Conservation (phyloP, 2,329 filamentous ascomycete species). For the Phialophora tarda region DNA sequence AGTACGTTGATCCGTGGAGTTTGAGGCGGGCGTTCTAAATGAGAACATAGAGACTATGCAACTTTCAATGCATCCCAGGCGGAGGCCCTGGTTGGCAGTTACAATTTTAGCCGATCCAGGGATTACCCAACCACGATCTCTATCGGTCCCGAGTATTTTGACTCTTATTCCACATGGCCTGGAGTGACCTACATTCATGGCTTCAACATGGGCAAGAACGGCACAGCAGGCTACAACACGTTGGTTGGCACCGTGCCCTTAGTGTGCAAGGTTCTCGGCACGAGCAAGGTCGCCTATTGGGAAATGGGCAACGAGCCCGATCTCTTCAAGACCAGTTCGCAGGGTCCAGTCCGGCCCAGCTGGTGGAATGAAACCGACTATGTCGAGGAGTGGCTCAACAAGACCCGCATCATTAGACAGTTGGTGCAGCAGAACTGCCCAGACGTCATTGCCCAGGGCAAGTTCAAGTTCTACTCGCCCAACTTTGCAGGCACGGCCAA, state of each 20-base stretch:
- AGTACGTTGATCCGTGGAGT: slow-evolving; percentile 43
- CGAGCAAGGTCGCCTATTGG: slow-evolving; percentile 61
- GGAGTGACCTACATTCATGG: slow-evolving; percentile 64
- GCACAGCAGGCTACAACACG: slow-evolving; percentile 57
- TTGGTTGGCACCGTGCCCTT: slow-evolving; percentile 61
- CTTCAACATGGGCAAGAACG: slow-evolving; percentile 65
- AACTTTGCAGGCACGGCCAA: slow-evolving; percentile 62
- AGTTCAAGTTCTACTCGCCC: slow-evolving; percentile 62
- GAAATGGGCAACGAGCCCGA: slow-evolving; percentile 71
- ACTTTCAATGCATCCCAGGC: slow-evolving; percentile 62
- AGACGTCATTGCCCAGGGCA: slow-evolving; percentile 49
- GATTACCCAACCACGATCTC: slow-evolving; percentile 67
- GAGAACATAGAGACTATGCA: slow-evolving; percentile 58
- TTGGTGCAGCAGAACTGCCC: slow-evolving; percentile 59
- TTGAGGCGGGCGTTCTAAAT: slow-evolving; percentile 2
- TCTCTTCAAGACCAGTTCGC: slow-evolving; percentile 60
- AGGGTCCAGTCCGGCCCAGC: slow-evolving; percentile 58
- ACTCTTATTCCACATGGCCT: slow-evolving; percentile 65
- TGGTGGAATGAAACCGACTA: slow-evolving; percentile 62
- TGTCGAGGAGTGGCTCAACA: slow-evolving; percentile 64
- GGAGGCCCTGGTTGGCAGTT: slow-evolving; percentile 59
- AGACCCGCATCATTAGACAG: slow-evolving; percentile 56
- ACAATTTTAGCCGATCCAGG: slow-evolving; percentile 55
- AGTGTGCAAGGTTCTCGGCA: slow-evolving; percentile 61
- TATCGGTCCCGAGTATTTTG: slow-evolving; percentile 67